phyloP scores from a whole-genome alignment of 2,329 filamentous ascomycete species.

The Ceratocystiopsis brevicomis region DNA sequence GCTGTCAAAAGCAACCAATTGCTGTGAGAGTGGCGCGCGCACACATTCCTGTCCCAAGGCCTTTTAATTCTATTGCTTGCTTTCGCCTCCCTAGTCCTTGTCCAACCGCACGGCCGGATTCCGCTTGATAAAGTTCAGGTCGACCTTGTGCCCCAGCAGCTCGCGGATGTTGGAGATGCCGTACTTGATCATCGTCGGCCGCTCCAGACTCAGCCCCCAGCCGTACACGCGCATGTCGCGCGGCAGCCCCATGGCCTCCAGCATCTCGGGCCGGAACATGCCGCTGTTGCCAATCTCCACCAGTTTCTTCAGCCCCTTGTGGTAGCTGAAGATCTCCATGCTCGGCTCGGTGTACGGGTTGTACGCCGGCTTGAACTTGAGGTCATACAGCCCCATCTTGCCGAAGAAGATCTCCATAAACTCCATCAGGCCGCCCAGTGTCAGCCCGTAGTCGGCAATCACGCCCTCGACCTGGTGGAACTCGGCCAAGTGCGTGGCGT shows the following conservation, averaged over 20 bases:
- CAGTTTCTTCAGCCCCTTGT: constrained; percentile 73
- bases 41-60: background rate
- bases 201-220: constrained; percentile 77
- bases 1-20: background rate
- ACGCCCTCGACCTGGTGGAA: constrained; percentile 99
- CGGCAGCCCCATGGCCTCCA: constrained; percentile 83
- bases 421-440: constrained; percentile 80
- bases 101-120: constrained; percentile 84
- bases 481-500: constrained; percentile 89
- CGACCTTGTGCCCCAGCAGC: constrained; percentile 85
- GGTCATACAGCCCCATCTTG: constrained; percentile 73
- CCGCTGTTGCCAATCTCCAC: constrained; percentile 96
- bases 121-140: constrained; percentile 76
- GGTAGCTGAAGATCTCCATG: constrained; percentile 97
- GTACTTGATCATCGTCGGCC: constrained; percentile 97
- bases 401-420: constrained; percentile 43
- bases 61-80: background rate
- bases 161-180: constrained; percentile 80
- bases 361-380: constrained; percentile 90
- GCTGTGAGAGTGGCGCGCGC: no score
- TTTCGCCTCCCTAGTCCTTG: constrained; percentile 39
- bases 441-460: constrained; percentile 88
- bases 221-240: constrained; percentile 76
- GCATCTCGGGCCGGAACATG: constrained; percentile 97
- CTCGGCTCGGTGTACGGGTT: constrained; percentile 90